Evolutionary conservation across 1,139 yeast species (phyloP), one percentile per base, ranked within the genome.

Genomic region (Debaryomyces sp.): DNA sequence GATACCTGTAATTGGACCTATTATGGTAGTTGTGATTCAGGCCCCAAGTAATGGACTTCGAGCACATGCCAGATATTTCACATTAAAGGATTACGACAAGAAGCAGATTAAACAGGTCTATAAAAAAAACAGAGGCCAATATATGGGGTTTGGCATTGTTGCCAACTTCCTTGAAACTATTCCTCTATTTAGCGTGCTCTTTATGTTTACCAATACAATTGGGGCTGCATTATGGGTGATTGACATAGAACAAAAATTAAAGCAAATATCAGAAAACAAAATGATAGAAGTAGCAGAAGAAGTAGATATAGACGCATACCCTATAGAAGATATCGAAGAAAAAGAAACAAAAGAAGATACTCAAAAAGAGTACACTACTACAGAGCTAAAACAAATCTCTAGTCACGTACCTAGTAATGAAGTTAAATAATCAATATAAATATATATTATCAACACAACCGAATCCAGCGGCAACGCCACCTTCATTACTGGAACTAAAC

Each of bases 401-500:
- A 35, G 18, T 27, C 24, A 41, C 23, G 29, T 22, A 17, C 32
- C 43, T 41, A 41, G 43, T 22, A 41, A 41, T n/a, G 26, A 41
- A 41, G 32, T 30, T 36, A 43, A 42, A 7, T 45, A 50, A 22
- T 53, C 52, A 48, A 57, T 76, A 76, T 46, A 81, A 67, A 55
- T 79, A 78, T 23, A 81, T 64, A 59, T 92, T 88, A 67, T 94
- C 99, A 46, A 94, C 90, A 67, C 97, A 91, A 9, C 98, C 99
- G 69, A 89, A 94, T 0, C 99, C 99, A 12, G 99, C 98, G 27
- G 98, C 98, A 30, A 94, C 97, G 34, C 99, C 99, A 44, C 99
- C 99, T 72, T 94, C 99, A 67, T 94, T 85, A 48, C 96, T 87
- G 2, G 87, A 75, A 56, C 89, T 86, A 50, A 91, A 82, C 67